Percentiles rank a stretch among this genome's conserved stretches.
Evolutionary conservation across 2,329 filamentous ascomycete species (phyloP).

Genomic region (Alternaria burnsii): DNA sequence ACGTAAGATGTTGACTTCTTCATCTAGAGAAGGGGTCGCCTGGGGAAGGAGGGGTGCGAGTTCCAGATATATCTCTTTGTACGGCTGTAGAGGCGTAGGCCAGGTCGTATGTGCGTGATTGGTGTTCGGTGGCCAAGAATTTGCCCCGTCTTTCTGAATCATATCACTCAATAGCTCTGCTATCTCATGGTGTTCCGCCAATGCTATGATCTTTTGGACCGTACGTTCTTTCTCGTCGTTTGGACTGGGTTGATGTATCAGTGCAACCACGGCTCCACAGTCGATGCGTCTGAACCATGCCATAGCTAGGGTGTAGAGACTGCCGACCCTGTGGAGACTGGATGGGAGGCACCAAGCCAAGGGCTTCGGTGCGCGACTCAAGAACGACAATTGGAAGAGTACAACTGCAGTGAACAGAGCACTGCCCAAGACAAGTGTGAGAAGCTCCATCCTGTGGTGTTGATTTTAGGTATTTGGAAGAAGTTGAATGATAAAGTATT

Average conservation of each 20-base stretch:
- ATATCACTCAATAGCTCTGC: too few species aligned
- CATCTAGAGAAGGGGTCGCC: too few species aligned
- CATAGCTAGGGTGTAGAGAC: background rate
- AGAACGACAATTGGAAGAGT: too few species aligned
- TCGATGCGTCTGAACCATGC: background rate
- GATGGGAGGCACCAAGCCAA: background rate
- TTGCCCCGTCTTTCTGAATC: too few species aligned
- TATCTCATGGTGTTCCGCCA: too few species aligned
- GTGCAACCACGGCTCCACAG: background rate
- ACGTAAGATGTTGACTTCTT: too few species aligned
- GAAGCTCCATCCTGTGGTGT: too few species aligned
- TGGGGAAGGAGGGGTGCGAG: background rate
- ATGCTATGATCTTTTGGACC: background rate
- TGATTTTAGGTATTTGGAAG: too few species aligned
- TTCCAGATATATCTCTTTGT: slow-evolving; percentile 10
- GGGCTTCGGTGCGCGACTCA: too few species aligned
- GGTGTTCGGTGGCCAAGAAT: slow-evolving; percentile 10
- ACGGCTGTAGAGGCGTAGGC: slow-evolving; percentile 3
- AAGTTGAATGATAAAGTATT: too few species aligned
- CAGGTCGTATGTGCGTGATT: slow-evolving; percentile 5
- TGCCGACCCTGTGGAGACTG: background rate
- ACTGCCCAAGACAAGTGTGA: too few species aligned
- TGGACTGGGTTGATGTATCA: background rate
- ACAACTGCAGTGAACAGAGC: too few species aligned
- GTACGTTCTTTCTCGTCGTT: background rate